Evolutionary conservation across 2,329 filamentous ascomycete genomes (phyloP).

Genomic region (Alternaria rosae): DNA sequence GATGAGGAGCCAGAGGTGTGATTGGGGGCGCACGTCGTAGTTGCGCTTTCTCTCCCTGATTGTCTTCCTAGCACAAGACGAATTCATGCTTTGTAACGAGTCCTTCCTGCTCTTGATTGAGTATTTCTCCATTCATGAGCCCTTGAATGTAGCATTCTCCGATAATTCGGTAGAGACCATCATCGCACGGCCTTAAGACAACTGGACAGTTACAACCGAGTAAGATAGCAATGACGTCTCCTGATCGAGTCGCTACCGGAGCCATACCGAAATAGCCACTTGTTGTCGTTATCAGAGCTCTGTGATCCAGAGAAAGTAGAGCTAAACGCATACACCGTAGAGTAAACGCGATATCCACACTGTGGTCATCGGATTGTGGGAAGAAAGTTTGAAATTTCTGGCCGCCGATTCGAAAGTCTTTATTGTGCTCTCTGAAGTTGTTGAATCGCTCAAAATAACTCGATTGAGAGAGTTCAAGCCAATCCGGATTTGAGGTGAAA

Average conservation of each 20-base stretch:
- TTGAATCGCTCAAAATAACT: background rate
- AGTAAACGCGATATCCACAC: fast-evolving
- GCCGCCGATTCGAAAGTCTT: background rate
- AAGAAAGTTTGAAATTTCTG: background rate
- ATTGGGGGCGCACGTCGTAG: no score
- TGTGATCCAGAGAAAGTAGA: background rate
- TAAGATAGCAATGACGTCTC: background rate
- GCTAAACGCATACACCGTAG: background rate
- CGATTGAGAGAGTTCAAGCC: background rate
- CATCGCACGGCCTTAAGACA: background rate
- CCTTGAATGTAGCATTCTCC: background rate
- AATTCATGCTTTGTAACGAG: background rate
- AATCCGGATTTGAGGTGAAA: fast-evolving
- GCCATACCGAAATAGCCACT: background rate
- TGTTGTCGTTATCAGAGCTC: background rate
- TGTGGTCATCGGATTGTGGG: fast-evolving
- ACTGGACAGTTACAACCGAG: background rate
- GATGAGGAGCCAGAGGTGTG: no score
- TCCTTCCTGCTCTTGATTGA: background rate
- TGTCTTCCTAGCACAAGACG: background rate
- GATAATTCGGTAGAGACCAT: background rate
- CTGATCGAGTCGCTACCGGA: background rate
- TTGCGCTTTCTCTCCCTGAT: no score
- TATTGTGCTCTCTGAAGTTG: background rate
- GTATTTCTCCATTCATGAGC: background rate